phyloP scores from a whole-genome alignment of 192 early-diverging fungal species.

The Coemansia sp. region DNA sequence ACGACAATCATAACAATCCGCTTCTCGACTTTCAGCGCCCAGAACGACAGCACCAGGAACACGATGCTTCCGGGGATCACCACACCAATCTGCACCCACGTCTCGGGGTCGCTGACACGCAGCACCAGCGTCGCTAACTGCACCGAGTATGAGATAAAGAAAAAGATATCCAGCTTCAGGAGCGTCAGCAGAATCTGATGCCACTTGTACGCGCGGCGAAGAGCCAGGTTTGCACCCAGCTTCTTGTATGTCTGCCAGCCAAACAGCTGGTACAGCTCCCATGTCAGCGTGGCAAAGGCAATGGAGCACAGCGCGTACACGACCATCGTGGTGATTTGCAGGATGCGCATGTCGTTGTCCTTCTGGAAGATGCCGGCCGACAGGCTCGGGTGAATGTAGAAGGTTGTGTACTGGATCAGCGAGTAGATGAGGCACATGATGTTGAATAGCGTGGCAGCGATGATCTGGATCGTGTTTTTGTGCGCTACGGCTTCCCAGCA shows the following conservation, averaged over 20 bases:
- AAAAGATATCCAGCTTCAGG: conserved; percentile 79
- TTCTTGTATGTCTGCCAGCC: conserved; percentile 84
- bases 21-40: conserved; percentile 55
- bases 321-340: conserved; percentile 53
- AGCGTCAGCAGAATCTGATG: conserved; percentile 79
- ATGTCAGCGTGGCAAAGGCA: conserved; percentile 53
- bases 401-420: conserved; percentile 58
- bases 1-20: conserved; percentile 50
- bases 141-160: conserved; percentile 75
- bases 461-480: conserved; percentile 92
- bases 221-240: conserved; percentile 73
- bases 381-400: conserved; percentile 47
- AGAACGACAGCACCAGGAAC: conserved; percentile 54
- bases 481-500: conserved; percentile 88
- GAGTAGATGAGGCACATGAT: conserved; percentile 58
- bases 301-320: conserved; percentile 53
- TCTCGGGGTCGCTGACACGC: conserved; percentile 55
- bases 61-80: conserved; percentile 57
- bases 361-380: conserved; percentile 55
- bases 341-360: conserved; percentile 53
- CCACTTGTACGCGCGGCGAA: conserved; percentile 73
- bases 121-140: conserved; percentile 69
- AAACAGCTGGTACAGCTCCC: conserved; percentile 72
- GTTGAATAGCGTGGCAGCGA: conserved; percentile 64
- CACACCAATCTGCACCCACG: conserved; percentile 58